phyloP scores from a whole-genome alignment of 2,329 filamentous ascomycete genomes.

The Macrophomina pseudophaseolina region DNA sequence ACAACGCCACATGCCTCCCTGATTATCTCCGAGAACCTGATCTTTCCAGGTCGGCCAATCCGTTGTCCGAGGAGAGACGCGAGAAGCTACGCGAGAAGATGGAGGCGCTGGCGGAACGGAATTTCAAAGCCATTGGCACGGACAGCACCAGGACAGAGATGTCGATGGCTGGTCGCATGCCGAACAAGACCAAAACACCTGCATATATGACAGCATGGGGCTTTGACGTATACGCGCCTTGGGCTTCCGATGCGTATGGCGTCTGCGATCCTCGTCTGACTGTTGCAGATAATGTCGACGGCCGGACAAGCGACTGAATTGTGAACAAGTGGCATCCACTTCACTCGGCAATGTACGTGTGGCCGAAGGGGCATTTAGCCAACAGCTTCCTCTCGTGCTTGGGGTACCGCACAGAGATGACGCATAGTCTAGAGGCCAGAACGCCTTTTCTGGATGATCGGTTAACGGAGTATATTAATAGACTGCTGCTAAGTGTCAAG shows the following conservation, averaged over 20 bases:
- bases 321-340: constrained; percentile 35
- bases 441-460: constrained; percentile 50
- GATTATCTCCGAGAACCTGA: constrained; percentile 59
- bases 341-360: constrained; percentile 36
- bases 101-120: constrained; percentile 24
- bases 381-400: constrained; percentile 49
- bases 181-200: constrained; percentile 48
- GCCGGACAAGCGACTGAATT: constrained; percentile 38
- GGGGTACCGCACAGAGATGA: constrained; percentile 55
- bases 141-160: constrained; percentile 34
- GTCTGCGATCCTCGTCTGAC: constrained; percentile 40
- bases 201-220: constrained; percentile 43
- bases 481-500: constrained; percentile 45
- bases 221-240: constrained; percentile 43
- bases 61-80: constrained; percentile 30
- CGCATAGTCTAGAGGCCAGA: constrained; percentile 47
- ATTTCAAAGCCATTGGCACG: constrained; percentile 34
- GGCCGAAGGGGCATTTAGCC: constrained; percentile 33
- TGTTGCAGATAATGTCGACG: constrained; percentile 40
- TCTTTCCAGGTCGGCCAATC: constrained; percentile 28
- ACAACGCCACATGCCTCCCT: constrained; percentile 49
- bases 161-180: constrained; percentile 41
- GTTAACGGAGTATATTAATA: constrained; percentile 47
- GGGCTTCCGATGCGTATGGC: constrained; percentile 37
- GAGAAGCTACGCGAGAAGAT: constrained; percentile 28